These are phyloP conservation scores for Podaxis sp. DNA, from an alignment of 768 basidiomycete genomes.

Conservation along the genomic window DNA sequence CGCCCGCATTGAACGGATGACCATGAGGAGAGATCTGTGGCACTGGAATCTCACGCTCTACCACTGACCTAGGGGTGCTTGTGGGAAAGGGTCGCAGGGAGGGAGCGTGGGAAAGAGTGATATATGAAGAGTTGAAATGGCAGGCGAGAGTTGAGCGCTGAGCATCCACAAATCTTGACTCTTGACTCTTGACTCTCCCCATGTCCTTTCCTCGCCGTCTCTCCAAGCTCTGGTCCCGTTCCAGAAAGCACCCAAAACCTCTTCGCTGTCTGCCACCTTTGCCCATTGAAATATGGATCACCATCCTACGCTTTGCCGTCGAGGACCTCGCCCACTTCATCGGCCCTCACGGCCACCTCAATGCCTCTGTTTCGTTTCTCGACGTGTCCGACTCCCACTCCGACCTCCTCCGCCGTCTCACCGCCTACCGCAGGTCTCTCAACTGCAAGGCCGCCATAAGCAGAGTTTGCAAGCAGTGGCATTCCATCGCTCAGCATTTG, in stretches of 20 bases:
- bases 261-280: conserved; percentile 20
- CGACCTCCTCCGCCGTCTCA: conserved; percentile 30
- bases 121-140: neutral
- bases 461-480: conserved; percentile 54
- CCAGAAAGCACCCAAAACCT: neutral
- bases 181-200: neutral
- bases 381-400: conserved; percentile 34
- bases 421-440: conserved; percentile 45
- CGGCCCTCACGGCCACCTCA: conserved; percentile 10
- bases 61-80: conserved; percentile 1
- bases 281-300: conserved; percentile 64
- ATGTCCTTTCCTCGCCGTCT: neutral
- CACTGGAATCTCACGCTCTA: conserved; percentile 2
- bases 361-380: conserved; percentile 52
- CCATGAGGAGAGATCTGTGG: conserved; percentile 33
- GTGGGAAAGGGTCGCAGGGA: neutral
- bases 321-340: conserved; percentile 16
- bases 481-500: conserved; percentile 46
- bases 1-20: conserved; percentile 46
- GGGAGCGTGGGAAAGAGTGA: neutral
- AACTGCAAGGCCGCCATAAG: conserved; percentile 44
- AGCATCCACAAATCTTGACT: neutral
- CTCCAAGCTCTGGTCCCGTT: neutral
- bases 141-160: neutral
- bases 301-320: conserved; percentile 57